These are phyloP conservation scores for Aspergillus pseudoviridinutans DNA, from an alignment of 2,329 filamentous ascomycete species.

Conservation along the genomic window DNA sequence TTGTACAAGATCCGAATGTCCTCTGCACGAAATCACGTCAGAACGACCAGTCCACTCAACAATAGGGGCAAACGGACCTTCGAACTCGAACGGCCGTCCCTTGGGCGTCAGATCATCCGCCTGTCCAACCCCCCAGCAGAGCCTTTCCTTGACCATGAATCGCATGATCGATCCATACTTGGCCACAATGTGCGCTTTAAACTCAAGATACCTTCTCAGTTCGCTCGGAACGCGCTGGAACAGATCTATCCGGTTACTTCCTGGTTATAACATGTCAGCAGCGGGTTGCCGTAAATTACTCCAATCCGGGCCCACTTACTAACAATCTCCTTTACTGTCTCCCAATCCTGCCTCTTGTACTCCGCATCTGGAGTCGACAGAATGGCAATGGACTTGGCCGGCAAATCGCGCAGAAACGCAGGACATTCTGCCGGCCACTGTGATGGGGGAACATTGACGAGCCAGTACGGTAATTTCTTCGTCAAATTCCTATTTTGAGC, in stretches of 20 bases:
- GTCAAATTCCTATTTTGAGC: constrained; percentile 6
- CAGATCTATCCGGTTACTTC: constrained; percentile 64
- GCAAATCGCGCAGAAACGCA: constrained; percentile 60
- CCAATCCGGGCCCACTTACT: constrained; percentile 27
- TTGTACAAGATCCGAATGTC: constrained; percentile 77
- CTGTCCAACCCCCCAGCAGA: constrained; percentile 60
- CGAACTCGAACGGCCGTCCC: constrained; percentile 30
- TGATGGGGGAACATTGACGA: constrained; percentile 67
- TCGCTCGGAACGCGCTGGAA: constrained; percentile 77
- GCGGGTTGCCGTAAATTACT: neutral
- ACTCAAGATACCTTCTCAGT: constrained; percentile 72
- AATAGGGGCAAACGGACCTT: constrained; percentile 25
- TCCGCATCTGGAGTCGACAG: constrained; percentile 66
- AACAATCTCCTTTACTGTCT: constrained; percentile 61
- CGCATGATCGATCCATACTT: constrained; percentile 72
- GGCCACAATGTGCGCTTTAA: constrained; percentile 59
- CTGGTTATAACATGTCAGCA: constrained; percentile 26
- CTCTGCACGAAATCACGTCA: constrained; percentile 31
- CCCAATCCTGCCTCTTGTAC: constrained; percentile 65
- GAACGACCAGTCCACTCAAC: neutral
- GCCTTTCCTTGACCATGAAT: constrained; percentile 67
- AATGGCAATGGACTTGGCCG: constrained; percentile 65
- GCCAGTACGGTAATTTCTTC: constrained; percentile 65
- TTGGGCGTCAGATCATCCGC: constrained; percentile 31
- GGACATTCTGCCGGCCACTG: constrained; percentile 67